Conservation (phyloP, 108 stramenopile species). For the Aurantiochytrium sp. region DNA sequence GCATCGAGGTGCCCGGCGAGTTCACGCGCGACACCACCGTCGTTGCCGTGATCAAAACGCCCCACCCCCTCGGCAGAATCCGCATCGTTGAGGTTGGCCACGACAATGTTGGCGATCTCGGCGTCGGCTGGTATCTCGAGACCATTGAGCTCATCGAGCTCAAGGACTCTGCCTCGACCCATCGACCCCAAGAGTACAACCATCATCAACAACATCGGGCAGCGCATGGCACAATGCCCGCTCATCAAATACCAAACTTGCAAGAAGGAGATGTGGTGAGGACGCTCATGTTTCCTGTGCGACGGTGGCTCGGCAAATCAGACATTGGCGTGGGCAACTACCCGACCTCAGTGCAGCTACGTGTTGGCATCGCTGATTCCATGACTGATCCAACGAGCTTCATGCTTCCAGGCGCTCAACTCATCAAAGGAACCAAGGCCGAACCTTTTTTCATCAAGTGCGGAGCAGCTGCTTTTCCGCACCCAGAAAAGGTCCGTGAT, state of each 20-base stretch:
- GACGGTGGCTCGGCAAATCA: slow-evolving; percentile 9
- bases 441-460: neutral
- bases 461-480: neutral
- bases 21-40: neutral
- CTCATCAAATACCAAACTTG: too few relatives aligned
- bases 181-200: neutral
- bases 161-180: neutral
- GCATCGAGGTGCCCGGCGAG: neutral
- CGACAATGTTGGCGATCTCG: neutral
- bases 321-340: neutral
- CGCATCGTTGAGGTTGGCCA: neutral
- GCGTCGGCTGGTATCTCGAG: slow-evolving; percentile 11
- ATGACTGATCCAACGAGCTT: slow-evolving; percentile 9
- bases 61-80: neutral
- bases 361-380: neutral
- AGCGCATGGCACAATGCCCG: too few relatives aligned
- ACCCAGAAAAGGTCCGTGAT: neutral
- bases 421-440: neutral
- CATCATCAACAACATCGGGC: too few relatives aligned
- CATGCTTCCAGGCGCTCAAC: neutral
- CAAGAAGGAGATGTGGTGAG: neutral
- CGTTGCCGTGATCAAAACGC: neutral
- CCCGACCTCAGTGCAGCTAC: neutral
- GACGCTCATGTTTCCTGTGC: neutral
- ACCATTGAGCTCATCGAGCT: neutral